Evolutionary conservation across 179 eudicot species (phyloP).

Genomic region (Amaranthus tricolor): DNA sequence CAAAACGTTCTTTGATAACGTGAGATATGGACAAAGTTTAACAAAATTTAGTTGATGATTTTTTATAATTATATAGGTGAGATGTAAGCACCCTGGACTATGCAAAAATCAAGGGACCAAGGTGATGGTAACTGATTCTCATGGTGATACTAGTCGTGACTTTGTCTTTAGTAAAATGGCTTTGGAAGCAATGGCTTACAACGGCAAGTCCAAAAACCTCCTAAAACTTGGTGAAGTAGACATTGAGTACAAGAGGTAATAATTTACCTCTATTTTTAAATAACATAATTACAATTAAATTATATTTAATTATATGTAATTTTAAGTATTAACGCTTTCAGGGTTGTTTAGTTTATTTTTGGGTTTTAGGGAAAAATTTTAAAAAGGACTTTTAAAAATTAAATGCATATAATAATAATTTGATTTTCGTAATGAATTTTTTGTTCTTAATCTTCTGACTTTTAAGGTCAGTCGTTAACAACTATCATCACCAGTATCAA

Average conservation of each 20-base stretch:
- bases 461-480: too few relatives aligned
- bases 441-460: too few relatives aligned
- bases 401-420: too few relatives aligned
- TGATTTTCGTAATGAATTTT: too few relatives aligned
- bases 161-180: conserved; percentile 61
- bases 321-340: not conserved
- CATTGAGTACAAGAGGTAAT: conserved; percentile 65
- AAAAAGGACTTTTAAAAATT: too few relatives aligned
- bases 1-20: too few relatives aligned
- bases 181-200: conserved; percentile 54
- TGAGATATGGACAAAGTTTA: too few relatives aligned
- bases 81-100: conserved; percentile 48
- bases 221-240: conserved; percentile 54
- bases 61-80: conserved; percentile 33
- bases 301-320: not conserved
- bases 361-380: too few relatives aligned
- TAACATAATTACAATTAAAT: not conserved
- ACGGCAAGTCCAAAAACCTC: conserved; percentile 43
- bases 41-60: not conserved
- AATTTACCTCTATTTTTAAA: not conserved
- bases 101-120: conserved; percentile 49
- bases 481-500: too few relatives aligned
- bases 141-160: conserved; percentile 42
- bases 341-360: too few relatives aligned
- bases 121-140: conserved; percentile 51